phyloP scores from a whole-genome alignment of 2,329 filamentous ascomycete genomes.

The Pyrenochaeta sp. region DNA sequence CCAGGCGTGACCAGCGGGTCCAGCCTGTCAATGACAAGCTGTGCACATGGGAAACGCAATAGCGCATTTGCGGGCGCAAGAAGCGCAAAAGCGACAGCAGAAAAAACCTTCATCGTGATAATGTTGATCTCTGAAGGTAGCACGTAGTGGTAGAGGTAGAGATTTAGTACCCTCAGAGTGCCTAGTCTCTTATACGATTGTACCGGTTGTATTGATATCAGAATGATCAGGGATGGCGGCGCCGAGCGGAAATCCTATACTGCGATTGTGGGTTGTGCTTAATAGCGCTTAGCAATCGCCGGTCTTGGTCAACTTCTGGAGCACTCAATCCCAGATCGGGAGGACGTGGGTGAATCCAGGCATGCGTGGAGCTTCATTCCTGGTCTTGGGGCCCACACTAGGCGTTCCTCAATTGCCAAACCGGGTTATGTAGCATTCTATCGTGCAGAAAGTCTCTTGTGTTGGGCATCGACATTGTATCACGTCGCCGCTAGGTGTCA shows the following conservation, averaged over 20 bases:
- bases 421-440: not conserved
- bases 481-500: not conserved
- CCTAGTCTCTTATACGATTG: slow-evolving; percentile 6
- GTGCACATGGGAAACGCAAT: slow-evolving; percentile 36
- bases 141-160: not conserved
- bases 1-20: slow-evolving; percentile 38
- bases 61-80: slow-evolving; percentile 28
- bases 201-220: not conserved
- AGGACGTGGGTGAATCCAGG: slow-evolving; percentile 1
- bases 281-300: slow-evolving; percentile 2
- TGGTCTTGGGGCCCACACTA: not conserved
- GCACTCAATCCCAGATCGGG: not conserved
- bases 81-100: slow-evolving; percentile 17
- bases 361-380: not conserved
- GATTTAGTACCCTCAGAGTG: not conserved
- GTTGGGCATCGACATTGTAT: not conserved
- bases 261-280: not conserved
- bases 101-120: slow-evolving; percentile 29
- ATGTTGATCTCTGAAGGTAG: not conserved
- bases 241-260: slow-evolving; percentile 4
- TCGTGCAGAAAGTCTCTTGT: not conserved
- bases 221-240: not conserved
- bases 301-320: not conserved
- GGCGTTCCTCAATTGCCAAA: not conserved
- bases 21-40: slow-evolving; percentile 32